Base-by-base conservation (phyloP, 192 early-diverging fungal species). In the Geosiphon pyriformis region DNA sequence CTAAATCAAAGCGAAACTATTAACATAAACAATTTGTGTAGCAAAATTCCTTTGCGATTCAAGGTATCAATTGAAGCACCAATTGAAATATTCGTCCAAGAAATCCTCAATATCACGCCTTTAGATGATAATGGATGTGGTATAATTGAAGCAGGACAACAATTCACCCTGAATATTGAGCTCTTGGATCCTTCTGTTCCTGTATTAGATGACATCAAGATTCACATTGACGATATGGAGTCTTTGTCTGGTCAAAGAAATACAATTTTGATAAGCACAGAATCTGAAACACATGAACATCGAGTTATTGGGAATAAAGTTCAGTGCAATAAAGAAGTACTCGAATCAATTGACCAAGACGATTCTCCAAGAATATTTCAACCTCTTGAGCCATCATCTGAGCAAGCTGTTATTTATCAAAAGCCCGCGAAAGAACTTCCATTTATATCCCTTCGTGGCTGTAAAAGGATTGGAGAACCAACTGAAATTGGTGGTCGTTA, bases 161-260 rank as follows among this genome's bases (percentile, higher is more conserved):
- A 78, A 7, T 67, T 90, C 6, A 71, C 74, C n/a, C 59, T 94
- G 10, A 59, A 68, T 0, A 74, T 94, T 4, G 76, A 83, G 27
- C 72, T 91, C 10, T 56, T 83, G 18, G 81, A 91, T 51, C 80
- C 85, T 1, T 74, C 77, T 0, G 81, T 86, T 57, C 85, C 83
- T 18, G 76, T 92, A 20, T 93, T 91, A 2, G 91, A 89, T 7
- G 84, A 90, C 35, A 80, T 94, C 59, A 89, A 88, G 67, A 72
- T 94, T 23, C 81, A 82, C 64, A 72, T 94, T 23, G 76, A 79
- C 48, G 91, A 94, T 75, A 30, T 77, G 46, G 80, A 90, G 67
- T 90, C 89, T 6, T 59, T 89, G 7, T 68, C 65, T 17, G 78
- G 83, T 20, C 76, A 79, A 20, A 72, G 82, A 12, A 85, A 90